Conservation (phyloP, 2,329 filamentous ascomycete genomes). For the Pseudocercospora crystallina region DNA sequence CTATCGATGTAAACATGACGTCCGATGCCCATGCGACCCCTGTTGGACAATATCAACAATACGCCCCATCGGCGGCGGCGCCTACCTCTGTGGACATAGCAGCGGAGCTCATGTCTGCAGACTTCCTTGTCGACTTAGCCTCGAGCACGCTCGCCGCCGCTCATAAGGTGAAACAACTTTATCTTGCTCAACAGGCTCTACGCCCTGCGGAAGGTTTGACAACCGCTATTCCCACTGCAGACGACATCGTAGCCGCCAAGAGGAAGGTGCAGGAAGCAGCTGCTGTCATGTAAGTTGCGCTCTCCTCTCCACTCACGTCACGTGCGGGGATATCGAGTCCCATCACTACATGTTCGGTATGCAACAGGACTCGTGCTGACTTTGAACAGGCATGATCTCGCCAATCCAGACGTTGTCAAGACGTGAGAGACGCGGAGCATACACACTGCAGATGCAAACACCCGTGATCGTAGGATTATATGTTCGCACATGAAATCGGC, state of each 20-base stretch:
- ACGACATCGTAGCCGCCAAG: slow-evolving; percentile 26
- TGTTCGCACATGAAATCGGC: not conserved
- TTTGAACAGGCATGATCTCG: not conserved
- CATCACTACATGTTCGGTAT: no score
- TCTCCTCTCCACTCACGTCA: no score
- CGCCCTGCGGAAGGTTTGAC: slow-evolving; percentile 16
- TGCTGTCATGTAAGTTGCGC: slow-evolving; percentile 22
- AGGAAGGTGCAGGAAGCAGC: slow-evolving; percentile 27
- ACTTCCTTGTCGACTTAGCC: slow-evolving; percentile 29
- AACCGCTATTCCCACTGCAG: slow-evolving; percentile 17
- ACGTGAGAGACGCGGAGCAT: no score
- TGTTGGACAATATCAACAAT: no score
- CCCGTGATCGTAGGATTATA: not conserved
- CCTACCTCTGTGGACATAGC: slow-evolving; percentile 15
- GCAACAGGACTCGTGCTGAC: no score
- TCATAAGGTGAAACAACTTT: slow-evolving; percentile 24
- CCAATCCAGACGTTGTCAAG: slow-evolving; percentile 2
- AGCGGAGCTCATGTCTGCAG: slow-evolving; percentile 28
- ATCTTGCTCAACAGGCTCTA: slow-evolving; percentile 23
- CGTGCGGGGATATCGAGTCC: no score
- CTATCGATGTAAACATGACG: no score
- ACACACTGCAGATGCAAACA: no score
- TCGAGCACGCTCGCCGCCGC: slow-evolving; percentile 27
- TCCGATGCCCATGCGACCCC: no score
- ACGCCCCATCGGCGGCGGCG: no score